Conservation (phyloP, 352 stramenopile species). For the Globisporangium perplexum region DNA sequence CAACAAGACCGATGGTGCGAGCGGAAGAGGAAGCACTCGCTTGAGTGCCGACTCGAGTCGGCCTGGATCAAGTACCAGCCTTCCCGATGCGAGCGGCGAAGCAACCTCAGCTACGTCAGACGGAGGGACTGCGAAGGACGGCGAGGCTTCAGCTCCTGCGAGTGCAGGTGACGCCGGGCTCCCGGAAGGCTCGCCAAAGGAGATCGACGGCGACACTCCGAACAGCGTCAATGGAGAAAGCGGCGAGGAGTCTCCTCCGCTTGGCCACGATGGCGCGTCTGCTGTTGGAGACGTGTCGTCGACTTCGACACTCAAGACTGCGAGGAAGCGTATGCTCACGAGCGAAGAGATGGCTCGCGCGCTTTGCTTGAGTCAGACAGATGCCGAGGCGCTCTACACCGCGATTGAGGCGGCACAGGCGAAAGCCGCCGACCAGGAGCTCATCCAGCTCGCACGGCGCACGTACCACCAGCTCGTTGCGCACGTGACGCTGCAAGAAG, state of each 20-base stretch:
- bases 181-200: not conserved
- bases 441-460: slow-evolving; percentile 43
- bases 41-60: not conserved
- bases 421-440: slow-evolving; percentile 48
- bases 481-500: slow-evolving; percentile 67
- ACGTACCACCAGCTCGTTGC: slow-evolving; percentile 70
- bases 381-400: slow-evolving; percentile 75
- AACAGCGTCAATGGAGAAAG: not conserved
- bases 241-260: not conserved
- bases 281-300: not conserved
- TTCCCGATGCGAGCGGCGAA: too few relatives aligned
- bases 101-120: not conserved
- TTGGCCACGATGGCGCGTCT: not conserved
- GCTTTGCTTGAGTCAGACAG: slow-evolving; percentile 53
- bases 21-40: not conserved
- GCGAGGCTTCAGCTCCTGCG: not conserved
- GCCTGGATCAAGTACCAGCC: slow-evolving; percentile 2
- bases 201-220: not conserved
- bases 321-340: slow-evolving; percentile 12
- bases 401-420: slow-evolving; percentile 55
- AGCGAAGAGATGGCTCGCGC: slow-evolving; percentile 40
- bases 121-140: not conserved
- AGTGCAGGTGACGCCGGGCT: not conserved
- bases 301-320: not conserved
- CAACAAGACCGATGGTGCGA: not conserved